Conservation (phyloP, 1,284 basidiomycete species). For the Jaminaea rosea region DNA sequence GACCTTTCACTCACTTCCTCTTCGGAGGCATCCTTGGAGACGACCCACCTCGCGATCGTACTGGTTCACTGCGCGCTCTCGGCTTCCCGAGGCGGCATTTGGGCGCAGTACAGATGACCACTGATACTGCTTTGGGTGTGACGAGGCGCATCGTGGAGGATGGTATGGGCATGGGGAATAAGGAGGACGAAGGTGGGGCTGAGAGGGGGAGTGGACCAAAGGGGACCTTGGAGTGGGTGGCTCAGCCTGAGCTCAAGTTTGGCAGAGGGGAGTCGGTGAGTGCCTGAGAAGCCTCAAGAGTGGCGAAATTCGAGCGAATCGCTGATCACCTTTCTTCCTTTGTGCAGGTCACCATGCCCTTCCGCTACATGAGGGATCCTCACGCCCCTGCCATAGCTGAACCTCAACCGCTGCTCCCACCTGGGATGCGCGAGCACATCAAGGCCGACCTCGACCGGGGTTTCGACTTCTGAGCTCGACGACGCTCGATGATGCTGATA, state of each 20-base stretch:
- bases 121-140: conserved; percentile 89
- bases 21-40: conserved; percentile 58
- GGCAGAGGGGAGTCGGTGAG: conserved; percentile 35
- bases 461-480: conserved; percentile 27
- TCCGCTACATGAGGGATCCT: conserved; percentile 31
- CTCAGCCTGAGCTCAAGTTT: conserved; percentile 39
- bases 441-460: conserved; percentile 21
- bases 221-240: conserved; percentile 23
- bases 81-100: conserved; percentile 62
- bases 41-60: conserved; percentile 75
- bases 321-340: not conserved
- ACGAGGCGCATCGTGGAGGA: conserved; percentile 80
- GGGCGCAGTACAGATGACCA: conserved; percentile 82
- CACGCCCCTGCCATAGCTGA: not conserved
- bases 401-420: conserved; percentile 24
- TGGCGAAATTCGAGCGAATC: not conserved
- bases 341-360: conserved; percentile 29
- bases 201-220: not conserved
- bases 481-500: not conserved
- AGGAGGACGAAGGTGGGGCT: conserved; percentile 4
- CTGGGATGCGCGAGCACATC: conserved; percentile 36
- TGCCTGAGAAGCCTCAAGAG: not conserved
- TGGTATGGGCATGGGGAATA: conserved; percentile 12
- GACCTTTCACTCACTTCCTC: conserved; percentile 32
- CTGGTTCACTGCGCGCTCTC: conserved; percentile 70